These are phyloP conservation scores for Juglanconis oblonga DNA, from an alignment of 2,329 filamentous ascomycete genomes.

Conservation along the genomic window DNA sequence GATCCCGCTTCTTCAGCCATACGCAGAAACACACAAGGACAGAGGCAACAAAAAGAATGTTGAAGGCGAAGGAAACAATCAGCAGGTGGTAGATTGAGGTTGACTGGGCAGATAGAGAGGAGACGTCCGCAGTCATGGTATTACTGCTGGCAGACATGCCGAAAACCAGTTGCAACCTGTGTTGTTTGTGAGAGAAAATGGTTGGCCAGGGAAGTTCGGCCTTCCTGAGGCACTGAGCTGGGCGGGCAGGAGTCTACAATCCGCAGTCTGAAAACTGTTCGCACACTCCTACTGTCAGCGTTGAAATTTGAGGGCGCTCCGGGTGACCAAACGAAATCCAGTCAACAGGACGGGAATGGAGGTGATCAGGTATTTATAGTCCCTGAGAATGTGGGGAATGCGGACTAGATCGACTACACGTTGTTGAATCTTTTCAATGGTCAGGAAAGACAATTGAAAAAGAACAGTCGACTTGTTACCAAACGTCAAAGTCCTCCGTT, in stretches of 20 bases:
- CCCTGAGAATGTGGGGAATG: not conserved
- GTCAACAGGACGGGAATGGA: not conserved
- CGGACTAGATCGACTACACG: not conserved
- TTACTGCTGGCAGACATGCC: not conserved
- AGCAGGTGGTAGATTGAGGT: not conserved
- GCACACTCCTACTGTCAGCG: no score
- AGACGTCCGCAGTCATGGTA: not conserved
- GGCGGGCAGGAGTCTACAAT: not conserved
- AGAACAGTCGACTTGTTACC: no score
- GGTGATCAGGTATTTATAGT: not conserved
- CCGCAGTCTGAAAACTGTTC: no score
- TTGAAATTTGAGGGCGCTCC: no score
- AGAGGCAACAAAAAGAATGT: not conserved
- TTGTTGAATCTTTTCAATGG: no score
- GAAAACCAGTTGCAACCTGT: not conserved
- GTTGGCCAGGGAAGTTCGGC: not conserved
- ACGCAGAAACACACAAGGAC: not conserved
- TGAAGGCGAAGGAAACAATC: not conserved
- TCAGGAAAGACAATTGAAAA: no score
- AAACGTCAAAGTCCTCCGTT: no score
- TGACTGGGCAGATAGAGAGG: not conserved
- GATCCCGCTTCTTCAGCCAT: not conserved
- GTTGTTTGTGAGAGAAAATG: not conserved
- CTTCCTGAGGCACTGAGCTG: not conserved
- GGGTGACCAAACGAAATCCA: not conserved